Evolutionary conservation across 2,329 filamentous ascomycete species (phyloP).

Genomic region (Intubia oerlemansii): DNA sequence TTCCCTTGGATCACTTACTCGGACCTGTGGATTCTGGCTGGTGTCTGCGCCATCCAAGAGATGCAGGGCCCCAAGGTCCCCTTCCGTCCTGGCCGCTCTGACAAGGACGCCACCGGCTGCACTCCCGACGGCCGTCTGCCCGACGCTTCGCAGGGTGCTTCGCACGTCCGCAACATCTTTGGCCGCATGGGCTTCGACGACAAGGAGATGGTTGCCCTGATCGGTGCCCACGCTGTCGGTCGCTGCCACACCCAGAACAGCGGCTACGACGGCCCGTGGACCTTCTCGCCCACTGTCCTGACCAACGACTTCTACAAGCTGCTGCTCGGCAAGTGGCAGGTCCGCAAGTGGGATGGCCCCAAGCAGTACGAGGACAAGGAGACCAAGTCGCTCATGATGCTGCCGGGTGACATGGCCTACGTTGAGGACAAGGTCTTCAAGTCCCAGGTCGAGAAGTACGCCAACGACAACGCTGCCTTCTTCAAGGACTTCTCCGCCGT

Average conservation of each 20-base stretch:
- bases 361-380: slow-evolving; percentile 77
- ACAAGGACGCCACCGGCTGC: slow-evolving; percentile 64
- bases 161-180: slow-evolving; percentile 83
- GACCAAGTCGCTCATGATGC: slow-evolving; percentile 87
- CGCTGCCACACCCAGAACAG: slow-evolving; percentile 74
- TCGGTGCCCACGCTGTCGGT: slow-evolving; percentile 69
- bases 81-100: slow-evolving; percentile 68
- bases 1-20: slow-evolving; percentile 95
- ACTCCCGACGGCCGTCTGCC: slow-evolving; percentile 74
- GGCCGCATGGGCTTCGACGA: slow-evolving; percentile 96
- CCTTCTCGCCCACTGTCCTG: slow-evolving; percentile 73
- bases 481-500: slow-evolving; percentile 81
- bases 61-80: slow-evolving; percentile 78
- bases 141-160: slow-evolving; percentile 51
- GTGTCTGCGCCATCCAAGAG: slow-evolving; percentile 76
- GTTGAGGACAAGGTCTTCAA: slow-evolving; percentile 76
- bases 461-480: slow-evolving; percentile 76
- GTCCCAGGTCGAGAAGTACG: slow-evolving; percentile 64
- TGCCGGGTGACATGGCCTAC: slow-evolving; percentile 77
- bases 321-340: slow-evolving; percentile 79
- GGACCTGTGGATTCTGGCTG: slow-evolving; percentile 86
- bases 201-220: slow-evolving; percentile 82
- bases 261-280: slow-evolving; percentile 79
- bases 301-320: slow-evolving; percentile 93
- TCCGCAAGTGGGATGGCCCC: slow-evolving; percentile 80